Percentiles rank a stretch among this genome's conserved stretches.
These are phyloP conservation scores for Penicillium verrucosum DNA, from an alignment of 2,329 filamentous ascomycete genomes.

Conservation along the genomic window DNA sequence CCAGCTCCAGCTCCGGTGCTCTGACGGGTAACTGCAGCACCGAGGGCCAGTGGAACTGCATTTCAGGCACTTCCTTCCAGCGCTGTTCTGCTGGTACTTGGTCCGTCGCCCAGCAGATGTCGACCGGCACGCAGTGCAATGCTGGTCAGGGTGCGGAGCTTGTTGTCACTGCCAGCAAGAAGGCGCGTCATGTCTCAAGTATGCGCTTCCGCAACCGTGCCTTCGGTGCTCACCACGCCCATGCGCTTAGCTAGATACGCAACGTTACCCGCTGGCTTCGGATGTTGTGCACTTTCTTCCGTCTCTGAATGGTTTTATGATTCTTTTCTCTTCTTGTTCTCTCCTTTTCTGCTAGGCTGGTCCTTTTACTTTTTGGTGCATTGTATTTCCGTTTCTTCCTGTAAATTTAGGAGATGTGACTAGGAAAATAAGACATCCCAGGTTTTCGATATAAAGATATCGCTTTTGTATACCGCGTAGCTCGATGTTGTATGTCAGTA, in stretches of 20 bases:
- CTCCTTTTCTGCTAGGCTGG: constrained; percentile 6
- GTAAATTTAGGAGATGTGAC: constrained; percentile 18
- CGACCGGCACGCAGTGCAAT: constrained; percentile 54
- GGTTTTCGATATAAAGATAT: neutral
- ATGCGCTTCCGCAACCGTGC: constrained; percentile 31
- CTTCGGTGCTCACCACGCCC: constrained; percentile 18
- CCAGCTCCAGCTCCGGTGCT: constrained; percentile 29
- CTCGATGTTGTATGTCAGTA: neutral
- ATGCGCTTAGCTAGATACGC: constrained; percentile 21
- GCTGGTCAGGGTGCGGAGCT: constrained; percentile 34
- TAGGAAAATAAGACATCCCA: constrained; percentile 8
- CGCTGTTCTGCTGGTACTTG: constrained; percentile 60
- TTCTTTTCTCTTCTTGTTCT: neutral
- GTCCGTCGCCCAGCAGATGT: constrained; percentile 50
- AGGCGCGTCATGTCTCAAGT: constrained; percentile 26
- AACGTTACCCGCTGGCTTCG: constrained; percentile 20
- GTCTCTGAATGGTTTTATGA: neutral
- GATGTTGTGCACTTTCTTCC: constrained; percentile 1
- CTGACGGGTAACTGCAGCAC: constrained; percentile 48
- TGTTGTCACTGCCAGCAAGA: constrained; percentile 21
- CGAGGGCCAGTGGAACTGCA: constrained; percentile 60
- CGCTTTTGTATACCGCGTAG: neutral
- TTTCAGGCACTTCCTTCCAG: constrained; percentile 57
- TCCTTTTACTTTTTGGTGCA: constrained; percentile 8
- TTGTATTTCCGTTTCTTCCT: constrained; percentile 12